Conservation (phyloP, 192 early-diverging fungal species). For the Coemansia sp. region DNA sequence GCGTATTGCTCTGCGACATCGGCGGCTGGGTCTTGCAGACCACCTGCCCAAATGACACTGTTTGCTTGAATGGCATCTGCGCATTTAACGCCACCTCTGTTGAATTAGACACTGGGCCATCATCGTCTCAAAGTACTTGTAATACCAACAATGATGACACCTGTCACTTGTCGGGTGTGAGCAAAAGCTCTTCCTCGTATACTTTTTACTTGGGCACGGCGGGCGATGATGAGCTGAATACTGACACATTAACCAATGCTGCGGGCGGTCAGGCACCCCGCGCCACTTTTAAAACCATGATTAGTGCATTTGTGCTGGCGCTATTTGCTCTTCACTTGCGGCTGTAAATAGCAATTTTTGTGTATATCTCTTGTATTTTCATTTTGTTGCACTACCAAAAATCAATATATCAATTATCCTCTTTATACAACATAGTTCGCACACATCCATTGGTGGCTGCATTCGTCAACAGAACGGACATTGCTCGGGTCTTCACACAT, state of each 20-base stretch:
- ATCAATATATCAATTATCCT: background rate
- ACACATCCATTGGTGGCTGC: background rate
- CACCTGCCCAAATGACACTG: background rate
- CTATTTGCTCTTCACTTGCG: background rate
- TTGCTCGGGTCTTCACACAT: background rate
- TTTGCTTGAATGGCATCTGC: constrained; percentile 6
- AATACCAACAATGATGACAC: too few relatives aligned
- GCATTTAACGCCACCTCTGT: background rate
- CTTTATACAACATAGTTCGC: too few relatives aligned
- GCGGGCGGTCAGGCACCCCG: background rate
- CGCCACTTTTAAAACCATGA: background rate
- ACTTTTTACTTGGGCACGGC: background rate
- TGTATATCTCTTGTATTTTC: background rate
- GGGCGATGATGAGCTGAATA: background rate
- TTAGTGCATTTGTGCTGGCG: background rate
- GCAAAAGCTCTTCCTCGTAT: background rate
- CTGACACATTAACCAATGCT: background rate
- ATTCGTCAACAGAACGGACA: background rate
- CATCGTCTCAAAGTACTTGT: too few relatives aligned
- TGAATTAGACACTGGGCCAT: background rate
- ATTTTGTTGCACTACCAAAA: background rate
- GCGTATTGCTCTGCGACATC: constrained; percentile 5
- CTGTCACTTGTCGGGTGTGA: background rate
- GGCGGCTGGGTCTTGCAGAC: constrained; percentile 11
- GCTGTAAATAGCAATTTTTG: background rate